Evolutionary conservation across 1,284 basidiomycete genomes (phyloP).

Genomic region (Cutaneotrichosporon arboriforme): DNA sequence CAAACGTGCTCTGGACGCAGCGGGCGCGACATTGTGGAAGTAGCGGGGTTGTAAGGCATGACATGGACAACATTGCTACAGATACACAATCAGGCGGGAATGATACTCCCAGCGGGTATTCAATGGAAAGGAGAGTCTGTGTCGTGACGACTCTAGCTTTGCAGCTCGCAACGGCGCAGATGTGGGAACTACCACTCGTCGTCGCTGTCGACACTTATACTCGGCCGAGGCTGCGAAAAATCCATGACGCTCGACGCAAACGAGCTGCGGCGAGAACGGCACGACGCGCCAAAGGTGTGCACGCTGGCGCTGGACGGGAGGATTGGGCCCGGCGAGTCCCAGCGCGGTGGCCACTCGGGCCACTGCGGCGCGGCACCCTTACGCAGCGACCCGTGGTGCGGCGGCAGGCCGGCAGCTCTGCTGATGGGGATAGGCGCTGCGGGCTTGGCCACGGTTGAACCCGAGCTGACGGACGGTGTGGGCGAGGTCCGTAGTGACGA

Average conservation of each 20-base stretch:
- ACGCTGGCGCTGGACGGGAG: neutral
- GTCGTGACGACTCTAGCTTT: too few species aligned
- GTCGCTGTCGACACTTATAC: neutral
- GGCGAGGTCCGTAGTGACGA: neutral
- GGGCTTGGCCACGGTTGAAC: neutral
- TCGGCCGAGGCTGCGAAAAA: neutral
- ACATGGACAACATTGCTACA: too few species aligned
- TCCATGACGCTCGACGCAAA: neutral
- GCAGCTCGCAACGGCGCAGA: too few species aligned
- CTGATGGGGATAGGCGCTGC: neutral
- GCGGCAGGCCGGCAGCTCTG: neutral
- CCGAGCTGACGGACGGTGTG: too few species aligned
- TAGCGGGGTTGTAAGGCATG: conserved; percentile 5
- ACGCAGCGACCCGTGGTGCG: neutral
- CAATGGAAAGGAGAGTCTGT: too few species aligned
- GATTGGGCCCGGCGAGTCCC: neutral
- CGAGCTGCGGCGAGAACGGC: neutral
- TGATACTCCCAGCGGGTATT: too few species aligned
- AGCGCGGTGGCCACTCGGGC: neutral
- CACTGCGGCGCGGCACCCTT: neutral
- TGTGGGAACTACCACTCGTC: neutral
- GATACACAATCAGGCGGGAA: too few species aligned
- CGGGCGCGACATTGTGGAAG: conserved; percentile 39
- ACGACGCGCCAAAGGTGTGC: neutral
- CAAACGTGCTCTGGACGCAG: conserved; percentile 47